phyloP scores from a whole-genome alignment of 345 rosid genomes.

The Abelmoschus esculentus region DNA sequence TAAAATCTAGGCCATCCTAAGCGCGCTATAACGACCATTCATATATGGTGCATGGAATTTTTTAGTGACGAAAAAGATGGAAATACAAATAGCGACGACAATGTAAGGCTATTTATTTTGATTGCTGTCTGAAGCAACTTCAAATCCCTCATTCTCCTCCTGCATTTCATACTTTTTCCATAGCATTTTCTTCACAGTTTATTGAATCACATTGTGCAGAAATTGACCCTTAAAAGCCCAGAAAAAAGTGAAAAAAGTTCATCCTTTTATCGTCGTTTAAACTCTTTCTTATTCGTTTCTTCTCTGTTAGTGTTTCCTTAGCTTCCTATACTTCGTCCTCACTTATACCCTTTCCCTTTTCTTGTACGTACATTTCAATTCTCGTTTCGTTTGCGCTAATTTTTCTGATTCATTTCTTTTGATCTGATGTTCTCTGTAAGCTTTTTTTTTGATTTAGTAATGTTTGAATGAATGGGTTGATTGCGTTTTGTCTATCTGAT shows the following conservation, averaged over 20 bases:
- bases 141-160: background rate
- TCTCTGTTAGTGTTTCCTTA: background rate
- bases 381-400: background rate
- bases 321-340: background rate
- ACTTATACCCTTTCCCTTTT: background rate
- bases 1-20: background rate
- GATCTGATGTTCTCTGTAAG: slow-evolving; percentile 5
- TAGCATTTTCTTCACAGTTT: background rate
- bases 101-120: background rate
- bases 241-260: background rate
- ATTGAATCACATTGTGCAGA: background rate
- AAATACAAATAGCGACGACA: background rate
- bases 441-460: background rate
- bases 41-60: background rate
- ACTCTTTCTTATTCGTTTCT: background rate
- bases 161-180: background rate
- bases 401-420: background rate
- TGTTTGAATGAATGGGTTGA: slow-evolving; percentile 11
- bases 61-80: background rate
- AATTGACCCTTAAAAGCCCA: background rate
- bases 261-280: background rate
- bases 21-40: background rate
- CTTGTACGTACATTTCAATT: background rate
- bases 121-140: background rate
- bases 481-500: slow-evolving; percentile 9